Conservation (phyloP, 331 rosid species). For the Pyracantha coccinea region DNA sequence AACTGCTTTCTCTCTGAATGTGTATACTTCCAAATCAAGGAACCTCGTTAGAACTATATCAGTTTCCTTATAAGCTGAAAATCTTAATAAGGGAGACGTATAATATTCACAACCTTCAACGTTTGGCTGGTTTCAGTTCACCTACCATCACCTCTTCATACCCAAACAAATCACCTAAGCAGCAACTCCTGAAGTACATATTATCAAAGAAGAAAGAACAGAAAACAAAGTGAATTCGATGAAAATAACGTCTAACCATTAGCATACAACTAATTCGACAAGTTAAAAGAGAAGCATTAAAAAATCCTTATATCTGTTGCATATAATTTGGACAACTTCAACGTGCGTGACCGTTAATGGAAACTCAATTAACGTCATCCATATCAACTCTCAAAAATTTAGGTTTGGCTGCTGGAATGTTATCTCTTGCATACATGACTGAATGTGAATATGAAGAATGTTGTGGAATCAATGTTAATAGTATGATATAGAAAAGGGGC, state of each 20-base stretch:
- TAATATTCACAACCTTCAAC: constrained; percentile 62
- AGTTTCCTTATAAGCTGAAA: constrained; percentile 54
- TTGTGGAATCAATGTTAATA: neutral
- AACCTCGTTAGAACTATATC: constrained; percentile 69
- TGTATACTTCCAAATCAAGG: constrained; percentile 51
- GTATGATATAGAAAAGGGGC: neutral
- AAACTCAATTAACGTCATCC: neutral
- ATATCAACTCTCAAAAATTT: neutral
- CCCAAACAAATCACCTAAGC: constrained; percentile 63
- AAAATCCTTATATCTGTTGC: no score
- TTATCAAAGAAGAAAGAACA: neutral
- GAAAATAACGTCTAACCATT: neutral
- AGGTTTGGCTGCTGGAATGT: neutral
- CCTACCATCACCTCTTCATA: constrained; percentile 45
- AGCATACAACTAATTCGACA: neutral
- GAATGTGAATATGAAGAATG: neutral
- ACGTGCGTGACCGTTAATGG: neutral
- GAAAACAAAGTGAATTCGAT: neutral
- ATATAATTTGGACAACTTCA: neutral
- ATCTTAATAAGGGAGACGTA: constrained; percentile 44
- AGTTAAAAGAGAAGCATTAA: neutral
- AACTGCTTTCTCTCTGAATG: constrained; percentile 47
- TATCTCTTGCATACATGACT: neutral
- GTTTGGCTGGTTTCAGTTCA: constrained; percentile 41
- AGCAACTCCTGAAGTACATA: constrained; percentile 66